Evolutionary conservation across 176 grass and related monocot genomes (phyloP).

Genomic region (Elaeis guineensis): DNA sequence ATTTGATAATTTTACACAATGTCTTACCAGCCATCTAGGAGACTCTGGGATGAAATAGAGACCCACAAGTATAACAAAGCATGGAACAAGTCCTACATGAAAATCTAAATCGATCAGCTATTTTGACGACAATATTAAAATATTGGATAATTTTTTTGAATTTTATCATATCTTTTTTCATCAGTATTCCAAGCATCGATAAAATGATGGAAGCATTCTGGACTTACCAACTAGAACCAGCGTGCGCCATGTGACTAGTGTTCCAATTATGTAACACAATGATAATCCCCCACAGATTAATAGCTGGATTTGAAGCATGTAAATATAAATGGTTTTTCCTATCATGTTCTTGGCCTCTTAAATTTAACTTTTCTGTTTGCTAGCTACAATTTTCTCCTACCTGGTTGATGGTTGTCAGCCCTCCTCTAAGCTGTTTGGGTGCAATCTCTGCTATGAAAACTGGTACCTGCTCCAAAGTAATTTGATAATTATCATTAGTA

Average conservation of each 20-base stretch:
- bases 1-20: neutral
- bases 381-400: constrained; percentile 1
- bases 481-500: no score
- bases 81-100: constrained; percentile 37
- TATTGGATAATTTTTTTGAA: no score
- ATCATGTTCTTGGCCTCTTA: neutral
- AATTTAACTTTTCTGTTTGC: no score
- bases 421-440: constrained; percentile 44
- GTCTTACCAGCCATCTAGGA: constrained; percentile 53
- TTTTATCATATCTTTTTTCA: no score
- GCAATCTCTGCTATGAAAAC: constrained; percentile 72
- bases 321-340: neutral
- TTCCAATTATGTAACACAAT: constrained; percentile 34
- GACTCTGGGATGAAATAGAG: constrained; percentile 59
- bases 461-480: constrained; percentile 31
- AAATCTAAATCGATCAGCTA: neutral
- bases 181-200: no score
- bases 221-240: constrained; percentile 25
- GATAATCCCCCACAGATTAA: constrained; percentile 34
- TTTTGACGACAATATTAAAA: no score
- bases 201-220: no score
- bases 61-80: constrained; percentile 34
- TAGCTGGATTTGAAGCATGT: constrained; percentile 21
- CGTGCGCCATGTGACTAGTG: constrained; percentile 32
- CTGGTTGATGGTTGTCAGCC: constrained; percentile 53